phyloP scores from a whole-genome alignment of 163 green algal genomes.

The Chlorella variabilis region DNA sequence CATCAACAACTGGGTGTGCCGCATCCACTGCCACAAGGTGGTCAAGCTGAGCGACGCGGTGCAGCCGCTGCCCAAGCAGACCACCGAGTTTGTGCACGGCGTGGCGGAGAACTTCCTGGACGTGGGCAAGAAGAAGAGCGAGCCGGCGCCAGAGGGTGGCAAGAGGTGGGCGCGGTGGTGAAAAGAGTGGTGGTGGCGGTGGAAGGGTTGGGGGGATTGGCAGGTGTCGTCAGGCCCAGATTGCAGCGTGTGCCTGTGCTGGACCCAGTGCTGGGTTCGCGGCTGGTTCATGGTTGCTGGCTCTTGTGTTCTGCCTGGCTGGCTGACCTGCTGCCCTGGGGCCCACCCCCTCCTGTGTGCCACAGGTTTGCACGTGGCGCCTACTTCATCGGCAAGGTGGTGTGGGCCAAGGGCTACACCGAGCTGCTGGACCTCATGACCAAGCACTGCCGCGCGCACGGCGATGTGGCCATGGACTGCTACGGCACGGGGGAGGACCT shows the following conservation, averaged over 20 bases:
- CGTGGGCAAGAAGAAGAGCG: conserved; percentile 61
- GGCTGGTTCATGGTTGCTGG: too few species aligned
- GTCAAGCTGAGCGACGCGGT: conserved; percentile 96
- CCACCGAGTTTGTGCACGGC: conserved; percentile 94
- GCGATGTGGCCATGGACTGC: conserved; percentile 47
- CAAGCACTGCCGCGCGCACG: conserved; percentile 24
- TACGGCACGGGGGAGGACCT: conserved; percentile 53
- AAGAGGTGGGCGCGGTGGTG: conserved; percentile 81
- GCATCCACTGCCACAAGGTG: conserved; percentile 95
- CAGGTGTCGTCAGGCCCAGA: too few species aligned
- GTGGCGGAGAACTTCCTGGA: conserved; percentile 87
- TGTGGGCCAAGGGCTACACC: conserved; percentile 87
- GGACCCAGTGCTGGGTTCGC: too few species aligned
- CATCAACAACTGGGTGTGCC: conserved; percentile 79
- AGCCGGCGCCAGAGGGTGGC: conserved; percentile 25
- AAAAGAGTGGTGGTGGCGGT: background rate
- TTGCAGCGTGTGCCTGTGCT: too few species aligned
- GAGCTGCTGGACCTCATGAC: conserved; percentile 90
- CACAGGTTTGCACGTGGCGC: conserved; percentile 79
- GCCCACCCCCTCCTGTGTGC: too few species aligned
- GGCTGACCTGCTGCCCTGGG: too few species aligned
- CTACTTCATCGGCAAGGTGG: conserved; percentile 97
- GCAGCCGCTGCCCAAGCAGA: conserved; percentile 86
- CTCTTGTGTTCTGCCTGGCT: too few species aligned
- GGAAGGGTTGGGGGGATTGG: too few species aligned